phyloP scores from a whole-genome alignment of 140 eudicot species.

The Erigeron philadelphicus region DNA sequence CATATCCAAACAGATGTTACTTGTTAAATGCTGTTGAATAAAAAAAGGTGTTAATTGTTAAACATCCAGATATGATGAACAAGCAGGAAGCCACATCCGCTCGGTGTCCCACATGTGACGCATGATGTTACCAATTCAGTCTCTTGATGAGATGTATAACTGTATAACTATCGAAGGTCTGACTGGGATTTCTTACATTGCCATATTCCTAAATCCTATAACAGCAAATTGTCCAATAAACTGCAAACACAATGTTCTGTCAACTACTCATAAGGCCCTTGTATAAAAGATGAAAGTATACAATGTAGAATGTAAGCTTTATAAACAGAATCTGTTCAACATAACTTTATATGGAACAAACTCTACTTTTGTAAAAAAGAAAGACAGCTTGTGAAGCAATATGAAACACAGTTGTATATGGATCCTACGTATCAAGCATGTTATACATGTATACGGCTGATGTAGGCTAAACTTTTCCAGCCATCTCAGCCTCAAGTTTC shows the following conservation, averaged over 20 bases:
- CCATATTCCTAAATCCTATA: too few relatives aligned
- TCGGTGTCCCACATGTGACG: not conserved
- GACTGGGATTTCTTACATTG: not conserved
- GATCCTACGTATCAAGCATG: slow-evolving; percentile 4
- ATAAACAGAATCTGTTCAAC: slow-evolving; percentile 11
- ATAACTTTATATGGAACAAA: not conserved
- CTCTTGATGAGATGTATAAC: too few relatives aligned
- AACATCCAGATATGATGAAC: too few relatives aligned
- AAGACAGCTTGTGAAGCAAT: slow-evolving; percentile 12
- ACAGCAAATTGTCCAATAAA: too few relatives aligned
- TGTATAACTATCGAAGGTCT: not conserved
- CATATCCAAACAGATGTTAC: too few relatives aligned
- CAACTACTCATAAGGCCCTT: not conserved
- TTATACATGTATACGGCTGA: slow-evolving; percentile 19
- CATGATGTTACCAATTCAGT: not conserved
- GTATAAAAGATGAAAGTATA: not conserved
- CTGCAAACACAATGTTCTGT: not conserved
- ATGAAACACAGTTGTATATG: not conserved
- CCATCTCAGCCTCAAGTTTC: slow-evolving; percentile 74
- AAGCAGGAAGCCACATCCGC: too few relatives aligned
- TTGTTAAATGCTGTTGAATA: too few relatives aligned
- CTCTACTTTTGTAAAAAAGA: not conserved
- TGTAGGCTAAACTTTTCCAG: slow-evolving; percentile 28
- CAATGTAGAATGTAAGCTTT: slow-evolving; percentile 5
- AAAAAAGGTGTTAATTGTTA: too few relatives aligned